Base-by-base conservation (phyloP, 495 filamentous ascomycete species). In the Xylaria curta region DNA sequence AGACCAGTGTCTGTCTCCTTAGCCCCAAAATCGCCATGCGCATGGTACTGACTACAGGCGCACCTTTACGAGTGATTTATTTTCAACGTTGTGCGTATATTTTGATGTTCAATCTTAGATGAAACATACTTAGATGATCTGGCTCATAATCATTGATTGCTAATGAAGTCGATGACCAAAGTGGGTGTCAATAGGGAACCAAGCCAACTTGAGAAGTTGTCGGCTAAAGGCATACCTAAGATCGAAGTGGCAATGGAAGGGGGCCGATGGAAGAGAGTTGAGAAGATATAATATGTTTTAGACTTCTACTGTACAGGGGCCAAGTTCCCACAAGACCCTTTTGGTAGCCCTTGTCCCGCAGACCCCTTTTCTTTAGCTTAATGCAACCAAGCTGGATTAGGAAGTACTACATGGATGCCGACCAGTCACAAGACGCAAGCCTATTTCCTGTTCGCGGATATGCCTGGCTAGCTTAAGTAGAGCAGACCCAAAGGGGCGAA, bases 371-470 rank as follows among this genome's bases (percentile, higher is more conserved):
- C n/a, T 17, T 28, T 67, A 67, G 33, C 19, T 13, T 26, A 19
- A 31, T 42, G 65, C 49, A 54, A 26, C 65, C 65, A 67, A 44
- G 65, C 65, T 24, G 17, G 12, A 67, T 54, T 49, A 56, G 65
- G 65, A 54, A 67, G 49, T 42, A 44, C n/a, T 33, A 31, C 49
- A 67, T 54, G 65, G 65, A 28, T 40, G 49, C 49, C 21, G 13
- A 56, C 65, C 65, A 67, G 65, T 67, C 65, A 56, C 65, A 56
- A 56, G 65, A 54, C 49, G 28, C 49, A 44, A 44, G 65, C 46
- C 28, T 46, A 40, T 53, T 53, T 33, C 12, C n/a, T 53, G 47
- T 66, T 42, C n/a, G n/a, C 10, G 64, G 4, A 44, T n/a, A 62
- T 13, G 33, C 59, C 21, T 62, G 15, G n/a, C 33, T 44, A 42